Base-by-base conservation (phyloP, 495 filamentous ascomycete genomes). In the Stereocaulon alpinum region DNA sequence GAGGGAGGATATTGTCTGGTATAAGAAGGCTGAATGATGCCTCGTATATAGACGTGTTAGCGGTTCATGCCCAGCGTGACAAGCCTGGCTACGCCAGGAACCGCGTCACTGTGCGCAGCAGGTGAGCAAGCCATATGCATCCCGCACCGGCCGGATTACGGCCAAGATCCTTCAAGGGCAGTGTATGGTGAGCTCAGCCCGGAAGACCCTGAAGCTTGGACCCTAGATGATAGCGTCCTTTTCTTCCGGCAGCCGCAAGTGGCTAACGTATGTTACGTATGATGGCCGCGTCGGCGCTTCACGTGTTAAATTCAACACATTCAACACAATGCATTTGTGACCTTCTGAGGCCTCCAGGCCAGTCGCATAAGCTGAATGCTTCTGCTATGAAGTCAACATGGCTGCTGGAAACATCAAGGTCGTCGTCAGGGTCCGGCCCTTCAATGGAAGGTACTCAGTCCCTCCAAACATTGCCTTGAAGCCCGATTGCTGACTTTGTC, bases 321-420 rank as follows among this genome's bases (percentile, higher is more conserved):
- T 29, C 0, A 51, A 17, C 0, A 59, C 51, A 45, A 42, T 11
- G 51, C 56, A 41, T 4, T 34, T 42, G 5, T 37, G 29, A 50
- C 4, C 40, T 17, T 29, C 34, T 12, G 47, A 51, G 40, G 47
- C 40, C 47, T 59, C 12, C 47, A 24, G 47, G 45, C 34, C 56
- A 51, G 43, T 29, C 40, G 6, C 9, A 53, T 34, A 27, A 45
- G 55, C 47, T 42, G 22, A 30, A 59, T 63, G 61, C 37, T 59
- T 43, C 32, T 52, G 50, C 32, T 20, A 40, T 20, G 4, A 18
- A 45, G 42, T 17, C 55, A 55, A 14, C 24, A 67, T 67, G 65
- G 56, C 60, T 15, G 63, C 34, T 11, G 93, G 93, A 73, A 99
- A 99, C 71, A 99, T 99, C 72, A 99, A 97, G 87, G 93, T 99